Evolutionary conservation across 768 basidiomycete species (phyloP).

Genomic region (Boletus eberwhitei): DNA sequence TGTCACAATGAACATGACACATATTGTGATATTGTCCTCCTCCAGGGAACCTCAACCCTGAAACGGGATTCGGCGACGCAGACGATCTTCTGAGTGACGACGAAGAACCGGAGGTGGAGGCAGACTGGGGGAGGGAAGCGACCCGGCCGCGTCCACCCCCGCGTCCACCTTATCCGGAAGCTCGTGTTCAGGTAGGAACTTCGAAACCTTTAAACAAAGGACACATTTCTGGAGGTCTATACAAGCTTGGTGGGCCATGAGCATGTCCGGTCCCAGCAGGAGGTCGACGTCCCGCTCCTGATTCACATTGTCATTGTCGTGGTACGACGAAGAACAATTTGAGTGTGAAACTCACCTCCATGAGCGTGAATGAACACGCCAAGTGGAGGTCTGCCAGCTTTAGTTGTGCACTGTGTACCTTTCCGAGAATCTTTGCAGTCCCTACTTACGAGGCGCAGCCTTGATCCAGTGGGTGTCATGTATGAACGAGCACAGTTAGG

Average conservation of each 20-base stretch:
- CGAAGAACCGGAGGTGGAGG: slow-evolving; percentile 16
- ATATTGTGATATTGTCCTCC: no score
- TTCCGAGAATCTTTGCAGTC: slow-evolving; percentile 88
- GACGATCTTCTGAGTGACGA: slow-evolving; percentile 13
- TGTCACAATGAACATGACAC: no score
- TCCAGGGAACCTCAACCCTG: slow-evolving; percentile 56
- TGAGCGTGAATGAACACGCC: slow-evolving; percentile 90
- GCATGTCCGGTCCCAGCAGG: slow-evolving; percentile 98
- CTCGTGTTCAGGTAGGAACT: slow-evolving; percentile 93
- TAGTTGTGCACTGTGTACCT: slow-evolving; percentile 91
- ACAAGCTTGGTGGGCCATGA: slow-evolving; percentile 93
- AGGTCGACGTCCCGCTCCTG: slow-evolving; percentile 91
- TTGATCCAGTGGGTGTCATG: slow-evolving; percentile 57
- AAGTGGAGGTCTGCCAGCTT: slow-evolving; percentile 81
- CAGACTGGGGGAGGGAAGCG: slow-evolving; percentile 17
- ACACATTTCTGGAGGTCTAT: slow-evolving; percentile 91
- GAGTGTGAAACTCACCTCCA: slow-evolving; percentile 60
- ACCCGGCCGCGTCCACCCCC: slow-evolving; percentile 26
- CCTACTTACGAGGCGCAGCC: slow-evolving; percentile 97
- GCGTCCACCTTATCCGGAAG: slow-evolving; percentile 71
- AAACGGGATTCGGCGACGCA: slow-evolving; percentile 41
- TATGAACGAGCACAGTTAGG: slow-evolving; percentile 3
- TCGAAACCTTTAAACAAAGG: slow-evolving; percentile 89
- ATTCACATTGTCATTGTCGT: background rate
- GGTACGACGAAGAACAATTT: background rate